phyloP scores from a whole-genome alignment of 371 early-diverging fungal species.

The Phascolomyces articulosus region DNA sequence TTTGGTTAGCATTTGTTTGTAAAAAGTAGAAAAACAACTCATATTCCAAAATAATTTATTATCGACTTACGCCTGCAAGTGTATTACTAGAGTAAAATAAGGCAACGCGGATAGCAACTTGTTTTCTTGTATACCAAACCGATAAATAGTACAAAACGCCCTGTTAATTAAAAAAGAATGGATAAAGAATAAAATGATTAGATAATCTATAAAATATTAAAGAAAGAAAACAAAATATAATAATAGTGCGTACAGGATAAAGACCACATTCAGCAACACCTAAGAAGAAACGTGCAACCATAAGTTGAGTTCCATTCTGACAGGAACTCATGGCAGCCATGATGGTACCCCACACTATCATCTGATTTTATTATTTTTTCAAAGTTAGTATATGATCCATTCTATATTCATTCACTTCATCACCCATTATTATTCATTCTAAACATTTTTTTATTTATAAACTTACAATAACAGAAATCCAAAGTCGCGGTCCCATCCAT shows the following conservation, averaged over 20 bases:
- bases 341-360: constrained; percentile 2
- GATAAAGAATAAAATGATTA: background rate
- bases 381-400: too few relatives aligned
- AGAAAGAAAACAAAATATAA: too few relatives aligned
- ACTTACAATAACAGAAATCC: constrained; percentile 25
- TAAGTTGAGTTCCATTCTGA: constrained; percentile 42
- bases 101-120: constrained; percentile 73
- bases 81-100: constrained; percentile 52
- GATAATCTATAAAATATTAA: background rate
- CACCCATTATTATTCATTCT: too few relatives aligned
- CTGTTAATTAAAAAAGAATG: background rate
- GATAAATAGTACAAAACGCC: constrained; percentile 52
- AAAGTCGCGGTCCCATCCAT: constrained; percentile 58
- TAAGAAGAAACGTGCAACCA: constrained; percentile 67
- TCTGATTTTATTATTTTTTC: too few relatives aligned
- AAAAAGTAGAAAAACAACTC: too few relatives aligned
- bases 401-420: too few relatives aligned
- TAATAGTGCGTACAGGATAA: constrained; percentile 3
- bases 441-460: too few relatives aligned
- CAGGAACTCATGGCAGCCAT: constrained; percentile 28
- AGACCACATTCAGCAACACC: constrained; percentile 67
- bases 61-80: background rate
- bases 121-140: constrained; percentile 56
- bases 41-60: background rate
- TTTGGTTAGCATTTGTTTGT: too few relatives aligned